Base-by-base conservation (phyloP, 129 eudicot species). In the Calendula officinalis region DNA sequence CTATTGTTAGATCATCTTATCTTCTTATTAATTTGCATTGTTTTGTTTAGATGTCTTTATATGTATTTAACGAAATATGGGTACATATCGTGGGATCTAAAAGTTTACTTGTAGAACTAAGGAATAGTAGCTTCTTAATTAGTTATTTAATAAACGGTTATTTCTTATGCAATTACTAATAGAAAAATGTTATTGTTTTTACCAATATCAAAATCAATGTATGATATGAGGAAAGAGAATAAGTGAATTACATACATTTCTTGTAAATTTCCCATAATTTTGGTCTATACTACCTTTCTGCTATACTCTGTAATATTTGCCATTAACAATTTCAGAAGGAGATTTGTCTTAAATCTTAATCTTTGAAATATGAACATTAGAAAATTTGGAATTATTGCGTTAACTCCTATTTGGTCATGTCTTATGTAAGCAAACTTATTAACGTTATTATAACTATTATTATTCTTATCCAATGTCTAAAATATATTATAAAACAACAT, bases 361-460 rank as follows among this genome's bases (percentile, higher is more conserved):
- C 50, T 5, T 10, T 22, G 13, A 56, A 11, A 57, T 57, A 13
- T 57, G 63, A 57, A 11, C 11, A n/a, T 57, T 35, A 57, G 5
- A 13, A 3, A 37, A 37, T 3, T 37, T 6, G 3, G 6, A 62
- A 34, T 45, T 43, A 42, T 66, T 52, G 12, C 45, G 32, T 66
- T 6, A 39, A 52, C 33, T 6, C 2, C 58, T 69, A 39, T 13
- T 45, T 57, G 59, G 74, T 58, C 45, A 46, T 40, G 33, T 37
- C 48, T 56, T 66, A 66, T 50, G 60, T 38, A 66, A 49, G 61
- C 71, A 66, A 35, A 51, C 61, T 38, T 37, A n/a, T 9, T 50
- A 49, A 8, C 49, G 12, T 65, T 34, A 51, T 16, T 36, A 48
- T 48, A 48, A 65, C 30, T 22, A 22, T 65, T 5, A 10, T 48